A percentile compares a stretch with the other conserved stretches of the same genome.
These are phyloP conservation scores for Claviceps quebecensis DNA, from an alignment of 2,329 filamentous ascomycete genomes.

Conservation along the genomic window DNA sequence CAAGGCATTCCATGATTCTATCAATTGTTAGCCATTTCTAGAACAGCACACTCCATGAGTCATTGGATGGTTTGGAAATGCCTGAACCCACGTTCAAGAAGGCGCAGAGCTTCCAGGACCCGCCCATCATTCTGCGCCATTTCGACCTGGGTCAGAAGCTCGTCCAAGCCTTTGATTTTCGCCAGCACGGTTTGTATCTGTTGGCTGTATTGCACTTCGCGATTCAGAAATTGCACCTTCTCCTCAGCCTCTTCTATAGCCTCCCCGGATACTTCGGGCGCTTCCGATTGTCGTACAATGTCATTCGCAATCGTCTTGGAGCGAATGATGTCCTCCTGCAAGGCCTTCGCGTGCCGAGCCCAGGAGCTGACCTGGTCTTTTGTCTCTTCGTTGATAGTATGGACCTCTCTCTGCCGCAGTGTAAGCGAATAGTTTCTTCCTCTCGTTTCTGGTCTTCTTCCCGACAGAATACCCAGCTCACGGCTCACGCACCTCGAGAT, in stretches of 20 bases:
- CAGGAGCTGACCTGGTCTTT: conserved; percentile 72
- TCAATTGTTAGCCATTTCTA: conserved; percentile 8
- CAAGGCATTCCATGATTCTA: conserved; percentile 44
- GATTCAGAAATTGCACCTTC: conserved; percentile 40
- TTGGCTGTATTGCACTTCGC: conserved; percentile 44
- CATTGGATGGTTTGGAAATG: neutral
- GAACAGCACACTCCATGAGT: neutral
- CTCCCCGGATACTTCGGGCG: conserved; percentile 38
- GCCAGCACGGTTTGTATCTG: conserved; percentile 38
- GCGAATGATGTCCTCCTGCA: conserved; percentile 73
- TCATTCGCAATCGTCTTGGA: conserved; percentile 68
- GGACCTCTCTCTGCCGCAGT: conserved; percentile 44
- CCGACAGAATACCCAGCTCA: neutral
- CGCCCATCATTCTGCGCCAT: conserved; percentile 37
- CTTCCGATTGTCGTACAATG: conserved; percentile 66
- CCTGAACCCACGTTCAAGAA: conserved; percentile 39
- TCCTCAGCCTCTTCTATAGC: conserved; percentile 37
- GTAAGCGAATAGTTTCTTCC: neutral
- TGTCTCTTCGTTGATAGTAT: conserved; percentile 59
- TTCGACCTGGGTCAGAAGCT: conserved; percentile 49
- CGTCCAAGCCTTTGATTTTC: conserved; percentile 42
- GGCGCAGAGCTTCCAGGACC: conserved; percentile 40
- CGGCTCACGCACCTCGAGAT: conserved; percentile 24
- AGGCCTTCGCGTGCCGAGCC: conserved; percentile 69
- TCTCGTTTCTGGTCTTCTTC: neutral